Evolutionary conservation across 345 rosid species (phyloP), one percentile per base, ranked within the genome.

Genomic region (Geranium rotundifolium): DNA sequence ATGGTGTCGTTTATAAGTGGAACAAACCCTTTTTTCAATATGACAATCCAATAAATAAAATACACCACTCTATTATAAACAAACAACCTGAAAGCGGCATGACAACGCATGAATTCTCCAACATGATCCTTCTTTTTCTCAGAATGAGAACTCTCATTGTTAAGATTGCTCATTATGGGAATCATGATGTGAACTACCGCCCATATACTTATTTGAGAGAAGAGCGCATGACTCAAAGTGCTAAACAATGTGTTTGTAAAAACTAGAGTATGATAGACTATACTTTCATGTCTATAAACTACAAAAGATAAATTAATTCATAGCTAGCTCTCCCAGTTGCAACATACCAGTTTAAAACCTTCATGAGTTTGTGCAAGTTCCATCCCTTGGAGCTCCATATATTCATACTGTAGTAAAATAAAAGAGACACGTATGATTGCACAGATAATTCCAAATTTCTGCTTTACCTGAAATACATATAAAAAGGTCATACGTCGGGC

Each of bases 341-440:
- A 46, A 63, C 71, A 57, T 74, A 87, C 95, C 76, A 83, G 73
- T 72, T 72, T 71, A 67, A 79, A 78, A 67, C 84, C 79, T 72
- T 65, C 77, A 54, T 58, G 14, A 59, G 76, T 71, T 67, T 67
- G 77, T 39, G 46, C 64, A 68, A 76, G 59, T 59, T 79, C 73
- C 61, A 80, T 52, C 63, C 71, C 71, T 65, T 69, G 69, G 68
- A 77, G 65, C 67, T 73, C 78, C 64, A 71, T 17, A 56, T 59
- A 63, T 61, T 76, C 77, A 64, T 68, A 73, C 62, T 70, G 75
- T 72, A 79, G 86, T 63, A 88, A 69, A 52, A 72, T 63, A 62
- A 83, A 73, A 27, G 87, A 75, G 62, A 87, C 19, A 10, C 95
- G 80, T 4, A 77, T 61, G 64, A 81, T 79, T 20, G 75, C 34